phyloP scores from a whole-genome alignment of 2,329 filamentous ascomycete species.

The Trichoderma breve region DNA sequence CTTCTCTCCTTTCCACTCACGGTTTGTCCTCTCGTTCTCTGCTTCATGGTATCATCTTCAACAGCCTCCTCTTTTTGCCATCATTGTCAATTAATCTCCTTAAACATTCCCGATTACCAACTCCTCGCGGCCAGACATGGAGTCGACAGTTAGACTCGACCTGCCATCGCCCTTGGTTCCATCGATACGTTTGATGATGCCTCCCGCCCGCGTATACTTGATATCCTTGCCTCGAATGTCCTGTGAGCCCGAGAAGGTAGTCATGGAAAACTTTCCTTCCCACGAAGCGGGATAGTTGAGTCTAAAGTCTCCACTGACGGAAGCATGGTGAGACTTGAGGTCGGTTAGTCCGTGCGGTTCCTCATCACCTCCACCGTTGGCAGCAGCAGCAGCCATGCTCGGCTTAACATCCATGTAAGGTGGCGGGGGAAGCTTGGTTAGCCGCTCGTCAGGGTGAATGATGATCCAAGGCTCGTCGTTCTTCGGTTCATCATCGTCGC shows the following conservation, averaged over 20 bases:
- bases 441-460: constrained; percentile 13
- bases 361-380: not conserved
- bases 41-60: not conserved
- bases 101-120: constrained; percentile 29
- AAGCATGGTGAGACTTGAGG: constrained; percentile 43
- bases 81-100: not conserved
- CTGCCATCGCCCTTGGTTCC: constrained; percentile 43
- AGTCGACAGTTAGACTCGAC: constrained; percentile 35
- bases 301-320: constrained; percentile 44
- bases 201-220: constrained; percentile 35
- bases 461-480: constrained; percentile 26
- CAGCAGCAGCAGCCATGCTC: not conserved
- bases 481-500: not conserved
- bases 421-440: not conserved
- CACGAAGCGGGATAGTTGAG: constrained; percentile 49
- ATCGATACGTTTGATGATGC: constrained; percentile 32
- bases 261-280: constrained; percentile 45
- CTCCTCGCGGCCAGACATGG: constrained; percentile 33
- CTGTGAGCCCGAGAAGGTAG: constrained; percentile 42
- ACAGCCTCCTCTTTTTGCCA: not conserved
- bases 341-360: constrained; percentile 30
- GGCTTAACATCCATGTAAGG: not conserved
- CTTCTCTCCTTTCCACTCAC: not conserved
- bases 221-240: constrained; percentile 44
- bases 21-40: not conserved